These are phyloP conservation scores for Eryngium alpinum DNA, from an alignment of 140 eudicot genomes.

Conservation along the genomic window DNA sequence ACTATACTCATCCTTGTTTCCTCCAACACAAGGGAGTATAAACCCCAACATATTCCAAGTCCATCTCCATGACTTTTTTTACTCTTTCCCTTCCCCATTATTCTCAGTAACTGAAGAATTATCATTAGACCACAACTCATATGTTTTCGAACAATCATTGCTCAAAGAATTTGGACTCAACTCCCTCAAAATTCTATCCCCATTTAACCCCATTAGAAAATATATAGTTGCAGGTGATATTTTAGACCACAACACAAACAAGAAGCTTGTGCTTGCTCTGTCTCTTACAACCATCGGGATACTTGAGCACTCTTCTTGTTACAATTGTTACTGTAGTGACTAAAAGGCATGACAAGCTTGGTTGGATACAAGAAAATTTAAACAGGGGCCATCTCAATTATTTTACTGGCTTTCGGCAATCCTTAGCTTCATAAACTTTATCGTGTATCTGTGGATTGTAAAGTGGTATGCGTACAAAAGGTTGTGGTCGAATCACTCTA, in stretches of 20 bases:
- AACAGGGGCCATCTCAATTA: slow-evolving; percentile 58
- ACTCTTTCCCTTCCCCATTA: slow-evolving; percentile 53
- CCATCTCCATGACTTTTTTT: slow-evolving; percentile 65
- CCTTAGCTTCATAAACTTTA: slow-evolving; percentile 46
- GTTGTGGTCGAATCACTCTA: slow-evolving; percentile 15
- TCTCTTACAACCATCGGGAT: slow-evolving; percentile 39
- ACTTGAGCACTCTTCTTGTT: slow-evolving; percentile 41
- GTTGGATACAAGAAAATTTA: slow-evolving; percentile 58
- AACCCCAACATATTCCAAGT: slow-evolving; percentile 84
- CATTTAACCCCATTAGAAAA: slow-evolving; percentile 34
- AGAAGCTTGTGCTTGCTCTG: slow-evolving; percentile 51
- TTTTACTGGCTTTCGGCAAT: slow-evolving; percentile 42
- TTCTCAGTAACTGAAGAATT: slow-evolving; percentile 30
- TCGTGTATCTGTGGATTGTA: slow-evolving; percentile 43
- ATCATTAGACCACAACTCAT: slow-evolving; percentile 61
- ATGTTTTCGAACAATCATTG: slow-evolving; percentile 65
- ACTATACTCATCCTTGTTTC: slow-evolving; percentile 52
- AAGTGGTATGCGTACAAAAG: slow-evolving; percentile 58
- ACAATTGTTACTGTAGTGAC: slow-evolving; percentile 38
- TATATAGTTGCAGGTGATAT: slow-evolving; percentile 56
- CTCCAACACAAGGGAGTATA: slow-evolving; percentile 40
- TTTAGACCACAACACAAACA: no score
- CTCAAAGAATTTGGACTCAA: slow-evolving; percentile 59
- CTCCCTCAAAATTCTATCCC: slow-evolving; percentile 45
- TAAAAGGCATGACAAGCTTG: slow-evolving; percentile 32